phyloP scores from a whole-genome alignment of 148 eudicot genomes.

The Rhododendron ferrugineum region DNA sequence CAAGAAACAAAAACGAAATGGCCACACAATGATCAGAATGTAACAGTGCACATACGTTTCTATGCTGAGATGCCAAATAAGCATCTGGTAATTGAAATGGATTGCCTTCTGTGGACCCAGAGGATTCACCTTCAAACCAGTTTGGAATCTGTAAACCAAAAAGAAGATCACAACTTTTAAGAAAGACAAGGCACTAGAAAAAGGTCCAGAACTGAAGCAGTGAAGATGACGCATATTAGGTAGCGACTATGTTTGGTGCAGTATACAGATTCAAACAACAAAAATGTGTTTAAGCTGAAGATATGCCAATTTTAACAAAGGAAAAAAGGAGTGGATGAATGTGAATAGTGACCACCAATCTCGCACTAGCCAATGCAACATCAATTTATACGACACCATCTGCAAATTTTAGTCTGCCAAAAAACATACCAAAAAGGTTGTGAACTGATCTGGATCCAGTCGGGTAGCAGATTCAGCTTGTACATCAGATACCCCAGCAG shows the following conservation, averaged over 20 bases:
- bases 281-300: not conserved
- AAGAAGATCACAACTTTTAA: not conserved
- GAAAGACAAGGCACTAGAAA: not conserved
- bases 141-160: constrained; percentile 63
- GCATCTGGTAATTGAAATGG: constrained; percentile 88
- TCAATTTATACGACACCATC: not conserved
- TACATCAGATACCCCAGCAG: constrained; percentile 88
- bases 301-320: not conserved
- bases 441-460: constrained; percentile 83
- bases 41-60: constrained; percentile 46
- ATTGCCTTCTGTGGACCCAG: constrained; percentile 73
- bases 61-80: constrained; percentile 67
- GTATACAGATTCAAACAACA: not conserved
- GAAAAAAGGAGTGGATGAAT: not conserved
- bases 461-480: constrained; percentile 91
- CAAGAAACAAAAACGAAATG: not conserved
- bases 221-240: not conserved
- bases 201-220: not conserved
- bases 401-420: not conserved
- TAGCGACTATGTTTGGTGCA: not conserved
- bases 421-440: constrained; percentile 73
- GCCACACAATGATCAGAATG: constrained; percentile 4
- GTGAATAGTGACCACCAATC: not conserved
- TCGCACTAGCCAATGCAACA: not conserved
- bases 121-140: constrained; percentile 69